Base-by-base conservation (phyloP, 768 basidiomycete species). In the Filobasidium floriforme region DNA sequence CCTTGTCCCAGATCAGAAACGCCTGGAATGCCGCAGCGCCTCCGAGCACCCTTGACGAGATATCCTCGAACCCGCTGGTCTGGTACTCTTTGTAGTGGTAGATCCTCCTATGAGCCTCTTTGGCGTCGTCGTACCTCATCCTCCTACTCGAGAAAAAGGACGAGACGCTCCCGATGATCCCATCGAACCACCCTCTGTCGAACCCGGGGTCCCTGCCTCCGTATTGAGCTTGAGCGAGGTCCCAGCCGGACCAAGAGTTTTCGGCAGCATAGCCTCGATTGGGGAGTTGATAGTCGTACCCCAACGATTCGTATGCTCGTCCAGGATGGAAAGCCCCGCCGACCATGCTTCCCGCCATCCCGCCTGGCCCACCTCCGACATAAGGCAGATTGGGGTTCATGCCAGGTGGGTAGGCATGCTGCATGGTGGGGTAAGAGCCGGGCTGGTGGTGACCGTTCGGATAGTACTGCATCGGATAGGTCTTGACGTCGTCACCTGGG, bases 11-110 rank as follows among this genome's bases (percentile, higher is more conserved):
- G 43, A 72, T 68, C 61, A 78, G 59, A 60, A 68, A 78, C 9
- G 77, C 75, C 61, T 78, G 73, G 63, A 76, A 76, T 5, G 74
- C 75, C 1, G 77, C 77, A 5, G 77, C 77, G 0, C 77, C 75
- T 6, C 77, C 77, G 7, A 78, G 59, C 0, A 69, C 72, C 63
- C 73, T 73, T 22, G 71, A 72, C 1, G 71, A 70, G 19, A 71
- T 69, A 65, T 75, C 74, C 26, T 66, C 71, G 26, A 51, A 59
- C 4, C 67, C 67, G 18, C 26, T 40, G 7, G 28, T 29, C 32
- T 67, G 49, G 5, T 72, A 73, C 41, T 75, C 73, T 46, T 60
- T 59, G 22, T 59, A 51, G 55, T 70, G 68, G 55, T 78, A 78
- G 15, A 78, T 69, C 22, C 73, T 68, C 24, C 71, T 59, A 63